phyloP scores from a whole-genome alignment of 1,139 yeast genomes.

The Pichia sp. region DNA sequence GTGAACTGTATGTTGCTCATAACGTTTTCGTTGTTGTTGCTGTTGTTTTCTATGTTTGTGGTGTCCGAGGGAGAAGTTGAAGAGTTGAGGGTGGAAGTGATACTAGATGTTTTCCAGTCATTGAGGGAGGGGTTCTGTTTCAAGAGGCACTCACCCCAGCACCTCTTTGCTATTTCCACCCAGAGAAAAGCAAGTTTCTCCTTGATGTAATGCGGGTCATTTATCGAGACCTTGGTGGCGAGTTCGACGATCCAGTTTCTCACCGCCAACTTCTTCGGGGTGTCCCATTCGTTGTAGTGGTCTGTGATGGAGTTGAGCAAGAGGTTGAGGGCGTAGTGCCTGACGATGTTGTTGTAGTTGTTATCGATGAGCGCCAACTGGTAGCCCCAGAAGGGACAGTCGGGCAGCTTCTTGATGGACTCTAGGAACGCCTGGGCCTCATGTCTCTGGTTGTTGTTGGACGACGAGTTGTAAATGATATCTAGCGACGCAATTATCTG shows the following conservation, averaged over 20 bases:
- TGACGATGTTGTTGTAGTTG: conserved; percentile 60
- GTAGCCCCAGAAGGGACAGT: conserved; percentile 91
- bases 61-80: conserved; percentile 3
- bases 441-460: conserved; percentile 59
- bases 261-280: conserved; percentile 63
- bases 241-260: conserved; percentile 83
- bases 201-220: conserved; percentile 84
- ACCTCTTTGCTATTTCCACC: conserved; percentile 89
- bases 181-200: conserved; percentile 87
- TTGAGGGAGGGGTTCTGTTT: conserved; percentile 4
- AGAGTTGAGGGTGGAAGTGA: not conserved
- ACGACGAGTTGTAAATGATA: conserved; percentile 68
- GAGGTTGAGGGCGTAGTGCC: conserved; percentile 86
- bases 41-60: conserved; percentile 4
- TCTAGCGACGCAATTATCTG: conserved; percentile 76
- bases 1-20: conserved; percentile 29
- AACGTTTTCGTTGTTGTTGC: conserved; percentile 20
- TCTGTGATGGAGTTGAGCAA: conserved; percentile 64
- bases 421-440: conserved; percentile 75
- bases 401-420: conserved; percentile 66
- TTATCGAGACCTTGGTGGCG: conserved; percentile 50
- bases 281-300: conserved; percentile 52
- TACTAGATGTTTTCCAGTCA: not conserved
- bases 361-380: conserved; percentile 68
- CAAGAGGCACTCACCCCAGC: conserved; percentile 66